Evolutionary conservation across 306 rosid genomes (phyloP).

Genomic region (Glycine latifolia): DNA sequence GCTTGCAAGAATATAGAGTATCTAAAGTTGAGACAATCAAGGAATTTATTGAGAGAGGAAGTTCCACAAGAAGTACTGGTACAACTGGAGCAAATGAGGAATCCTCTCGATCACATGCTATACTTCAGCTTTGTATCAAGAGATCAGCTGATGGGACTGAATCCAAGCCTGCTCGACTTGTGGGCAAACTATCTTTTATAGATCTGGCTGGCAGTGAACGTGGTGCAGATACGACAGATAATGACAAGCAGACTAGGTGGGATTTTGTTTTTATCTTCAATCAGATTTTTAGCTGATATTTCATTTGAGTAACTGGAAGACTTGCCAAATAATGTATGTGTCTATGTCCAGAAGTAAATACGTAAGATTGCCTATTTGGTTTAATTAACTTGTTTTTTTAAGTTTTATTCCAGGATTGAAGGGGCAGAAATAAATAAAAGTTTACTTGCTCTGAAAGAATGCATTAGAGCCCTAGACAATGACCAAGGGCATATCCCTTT

Average conservation of each 20-base stretch:
- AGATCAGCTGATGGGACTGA: conserved; percentile 71
- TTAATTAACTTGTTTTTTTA: conserved; percentile 14
- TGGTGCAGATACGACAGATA: conserved; percentile 86
- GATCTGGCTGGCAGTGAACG: conserved; percentile 95
- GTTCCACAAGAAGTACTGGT: conserved; percentile 78
- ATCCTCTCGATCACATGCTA: conserved; percentile 90
- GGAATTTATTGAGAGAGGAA: conserved; percentile 78
- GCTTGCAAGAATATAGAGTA: conserved; percentile 83
- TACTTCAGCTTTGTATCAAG: conserved; percentile 86
- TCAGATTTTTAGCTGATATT: conserved; percentile 35
- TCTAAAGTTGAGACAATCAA: conserved; percentile 72
- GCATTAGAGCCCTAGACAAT: conserved; percentile 88
- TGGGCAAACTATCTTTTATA: conserved; percentile 84
- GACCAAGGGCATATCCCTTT: conserved; percentile 93
- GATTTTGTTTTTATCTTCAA: conserved; percentile 4
- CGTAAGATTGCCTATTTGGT: conserved; percentile 26
- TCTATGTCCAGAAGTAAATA: not conserved
- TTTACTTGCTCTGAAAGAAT: conserved; percentile 82
- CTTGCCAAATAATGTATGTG: not conserved
- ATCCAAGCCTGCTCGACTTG: conserved; percentile 70
- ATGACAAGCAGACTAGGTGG: conserved; percentile 83
- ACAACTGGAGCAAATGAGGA: conserved; percentile 93
- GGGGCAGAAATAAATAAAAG: conserved; percentile 95
- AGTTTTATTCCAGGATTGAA: conserved; percentile 69
- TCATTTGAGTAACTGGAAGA: conserved; percentile 31